These are phyloP conservation scores for Phytopythium sindhum DNA, from an alignment of 352 stramenopile species.

Conservation along the genomic window DNA sequence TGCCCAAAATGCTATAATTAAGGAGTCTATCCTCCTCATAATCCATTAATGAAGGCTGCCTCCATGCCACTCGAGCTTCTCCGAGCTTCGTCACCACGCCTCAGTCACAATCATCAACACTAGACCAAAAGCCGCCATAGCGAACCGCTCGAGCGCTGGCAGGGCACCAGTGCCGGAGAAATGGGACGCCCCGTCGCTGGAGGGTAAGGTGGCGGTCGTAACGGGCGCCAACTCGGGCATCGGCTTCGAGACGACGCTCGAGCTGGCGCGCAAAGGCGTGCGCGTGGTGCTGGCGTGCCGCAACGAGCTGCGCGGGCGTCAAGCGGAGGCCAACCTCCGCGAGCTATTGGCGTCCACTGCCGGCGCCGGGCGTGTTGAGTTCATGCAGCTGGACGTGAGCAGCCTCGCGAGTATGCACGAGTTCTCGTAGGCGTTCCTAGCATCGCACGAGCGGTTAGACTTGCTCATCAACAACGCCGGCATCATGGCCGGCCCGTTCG, in stretches of 20 bases:
- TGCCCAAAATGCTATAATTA: too few species aligned
- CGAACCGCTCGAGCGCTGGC: background rate
- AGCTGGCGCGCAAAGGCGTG: conserved; percentile 27
- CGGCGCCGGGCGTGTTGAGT: conserved; percentile 22
- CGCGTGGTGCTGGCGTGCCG: conserved; percentile 40
- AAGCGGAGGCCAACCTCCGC: conserved; percentile 15
- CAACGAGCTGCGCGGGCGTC: conserved; percentile 11
- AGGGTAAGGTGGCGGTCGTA: conserved; percentile 24
- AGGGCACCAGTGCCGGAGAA: conserved; percentile 11
- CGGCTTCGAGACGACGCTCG: conserved; percentile 30
- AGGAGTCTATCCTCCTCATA: too few species aligned
- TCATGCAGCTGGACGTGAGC: conserved; percentile 42
- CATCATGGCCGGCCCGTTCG: conserved; percentile 30
- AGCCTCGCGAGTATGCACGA: conserved; percentile 31
- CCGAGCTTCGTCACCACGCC: too few species aligned
- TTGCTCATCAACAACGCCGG: conserved; percentile 68
- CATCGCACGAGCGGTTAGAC: conserved; percentile 27
- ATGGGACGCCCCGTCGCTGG: conserved; percentile 22
- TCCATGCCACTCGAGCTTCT: too few species aligned
- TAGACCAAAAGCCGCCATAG: background rate
- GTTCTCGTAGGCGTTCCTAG: conserved; percentile 30
- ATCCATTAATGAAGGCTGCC: background rate
- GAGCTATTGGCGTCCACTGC: conserved; percentile 1
- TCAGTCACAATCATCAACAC: too few species aligned
- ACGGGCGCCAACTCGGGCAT: conserved; percentile 43